Evolutionary conservation across 2,329 filamentous ascomycete genomes (phyloP), one percentile per base, ranked within the genome.

Genomic region (Diaporthe caulivora): DNA sequence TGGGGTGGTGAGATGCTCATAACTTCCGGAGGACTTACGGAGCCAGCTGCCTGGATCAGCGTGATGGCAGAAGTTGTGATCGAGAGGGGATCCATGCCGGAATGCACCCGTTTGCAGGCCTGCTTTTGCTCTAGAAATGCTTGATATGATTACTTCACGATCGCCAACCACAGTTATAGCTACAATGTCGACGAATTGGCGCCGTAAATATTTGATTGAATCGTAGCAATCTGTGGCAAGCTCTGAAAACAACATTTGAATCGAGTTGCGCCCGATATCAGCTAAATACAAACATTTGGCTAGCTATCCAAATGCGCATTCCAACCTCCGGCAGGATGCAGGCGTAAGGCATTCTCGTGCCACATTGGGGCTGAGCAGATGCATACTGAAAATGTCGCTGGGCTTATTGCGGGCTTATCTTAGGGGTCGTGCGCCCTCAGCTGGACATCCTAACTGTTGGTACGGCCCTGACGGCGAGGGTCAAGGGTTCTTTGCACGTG

Each of bases 21-120:
- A 21, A 54, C 7, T 5, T 9, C 4, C 31, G 42, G 29, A 53
- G 17, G 10, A 70, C 75, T 75, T 69, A 76, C 75, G 24, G 71
- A 72, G 26, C 69, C 74, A 15, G 74, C 74, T 26, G 69, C 74
- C 47, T 74, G 72, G 57, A 74, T 74, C 18, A 74, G 44, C 26
- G 72, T 57, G 34, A 74, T 42, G 17, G 72, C 69, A 47, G 72
- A 74, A 1, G 68, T 70, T 18, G 72, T 74, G 49, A 74, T 60
- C 15, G 72, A 74, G 18, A 74, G 68, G 21, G 72, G 72, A 71
- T 74, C 72, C 72, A 74, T 74, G 62, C 37, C 31, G 62, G 31
- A 37, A 21, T 21, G 18, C 18, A 15, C 44, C 62, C 29, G 60
- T 42, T 49, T 21, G 2, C 21, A 21, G 42, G 60, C 10, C 8